Percentiles rank a stretch among this genome's conserved stretches.
phyloP scores from a whole-genome alignment of 2,329 filamentous ascomycete genomes.

The Aspergillus texensis region DNA sequence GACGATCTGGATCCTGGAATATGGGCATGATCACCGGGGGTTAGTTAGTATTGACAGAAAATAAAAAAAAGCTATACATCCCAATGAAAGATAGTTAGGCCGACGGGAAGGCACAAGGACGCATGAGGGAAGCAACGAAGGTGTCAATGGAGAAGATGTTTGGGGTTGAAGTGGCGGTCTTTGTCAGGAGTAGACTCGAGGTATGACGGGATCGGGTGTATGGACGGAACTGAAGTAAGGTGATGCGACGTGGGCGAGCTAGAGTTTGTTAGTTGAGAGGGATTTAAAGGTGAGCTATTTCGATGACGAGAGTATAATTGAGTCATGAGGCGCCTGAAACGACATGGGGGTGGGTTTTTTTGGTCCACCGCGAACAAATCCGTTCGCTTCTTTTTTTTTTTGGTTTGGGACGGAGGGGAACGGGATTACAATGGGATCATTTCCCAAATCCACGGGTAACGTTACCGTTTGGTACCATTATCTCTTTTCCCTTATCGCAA shows the following conservation, averaged over 20 bases:
- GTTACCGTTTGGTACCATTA: background rate
- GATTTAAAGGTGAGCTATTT: background rate
- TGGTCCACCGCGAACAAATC: background rate
- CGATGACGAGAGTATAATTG: background rate
- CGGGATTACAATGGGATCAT: background rate
- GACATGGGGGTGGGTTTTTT: background rate
- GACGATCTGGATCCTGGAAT: conserved; percentile 38
- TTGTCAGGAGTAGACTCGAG: background rate
- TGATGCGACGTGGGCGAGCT: background rate
- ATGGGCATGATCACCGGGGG: conserved; percentile 36
- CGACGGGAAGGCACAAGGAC: background rate
- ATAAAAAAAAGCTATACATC: conserved; percentile 26
- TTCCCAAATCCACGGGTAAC: background rate
- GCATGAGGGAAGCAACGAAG: background rate
- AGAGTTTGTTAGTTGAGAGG: background rate
- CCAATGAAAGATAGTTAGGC: conserved; percentile 19
- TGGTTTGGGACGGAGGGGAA: background rate
- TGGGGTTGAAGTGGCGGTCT: conserved; percentile 1
- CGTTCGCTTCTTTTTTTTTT: background rate
- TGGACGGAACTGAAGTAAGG: background rate
- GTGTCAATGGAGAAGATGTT: background rate
- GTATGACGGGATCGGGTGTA: background rate
- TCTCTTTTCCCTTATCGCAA: background rate
- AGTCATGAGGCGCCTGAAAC: conserved; percentile 2
- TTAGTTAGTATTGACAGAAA: conserved; percentile 17